These are phyloP conservation scores for Phaseolus lunatus DNA, from an alignment of 306 rosid genomes.

Conservation along the genomic window DNA sequence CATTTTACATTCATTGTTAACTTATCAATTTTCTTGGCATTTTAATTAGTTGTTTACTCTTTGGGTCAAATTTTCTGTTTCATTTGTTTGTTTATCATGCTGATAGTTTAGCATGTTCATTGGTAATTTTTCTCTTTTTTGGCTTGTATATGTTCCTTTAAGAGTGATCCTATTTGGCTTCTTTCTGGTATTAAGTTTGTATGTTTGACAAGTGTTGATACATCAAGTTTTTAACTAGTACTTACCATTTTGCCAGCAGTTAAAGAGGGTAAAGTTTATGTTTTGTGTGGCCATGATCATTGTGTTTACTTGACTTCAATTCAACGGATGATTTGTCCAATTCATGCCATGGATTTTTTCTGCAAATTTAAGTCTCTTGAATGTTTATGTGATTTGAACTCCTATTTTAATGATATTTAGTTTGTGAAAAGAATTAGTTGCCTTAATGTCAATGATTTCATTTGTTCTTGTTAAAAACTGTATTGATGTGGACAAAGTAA, in stretches of 20 bases:
- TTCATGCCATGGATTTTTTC: not conserved
- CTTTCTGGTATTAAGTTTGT: slow-evolving; percentile 26
- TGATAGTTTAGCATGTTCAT: slow-evolving; percentile 34
- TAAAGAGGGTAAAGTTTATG: slow-evolving; percentile 4
- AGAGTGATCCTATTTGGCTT: slow-evolving; percentile 28
- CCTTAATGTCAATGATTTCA: slow-evolving; percentile 10
- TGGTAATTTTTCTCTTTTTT: slow-evolving; percentile 29
- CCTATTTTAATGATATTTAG: slow-evolving; percentile 21
- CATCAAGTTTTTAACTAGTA: not conserved
- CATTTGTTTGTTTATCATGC: slow-evolving; percentile 27
- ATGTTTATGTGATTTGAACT: slow-evolving; percentile 37
- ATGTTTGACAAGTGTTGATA: slow-evolving; percentile 1
- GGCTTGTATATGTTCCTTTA: slow-evolving; percentile 22
- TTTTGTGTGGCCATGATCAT: not conserved
- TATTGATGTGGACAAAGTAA: slow-evolving; percentile 12
- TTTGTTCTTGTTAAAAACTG: not conserved
- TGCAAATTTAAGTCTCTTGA: slow-evolving; percentile 7
- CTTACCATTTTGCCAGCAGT: slow-evolving; percentile 10
- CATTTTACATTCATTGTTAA: slow-evolving; percentile 38
- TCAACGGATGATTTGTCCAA: slow-evolving; percentile 12
- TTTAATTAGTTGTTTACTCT: slow-evolving; percentile 24
- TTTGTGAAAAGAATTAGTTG: slow-evolving; percentile 10
- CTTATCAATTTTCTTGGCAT: slow-evolving; percentile 17
- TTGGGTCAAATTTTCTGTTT: slow-evolving; percentile 32
- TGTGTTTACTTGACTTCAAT: slow-evolving; percentile 9